phyloP scores from a whole-genome alignment of 2,329 filamentous ascomycete genomes.

The Sporothrix variecibatus region DNA sequence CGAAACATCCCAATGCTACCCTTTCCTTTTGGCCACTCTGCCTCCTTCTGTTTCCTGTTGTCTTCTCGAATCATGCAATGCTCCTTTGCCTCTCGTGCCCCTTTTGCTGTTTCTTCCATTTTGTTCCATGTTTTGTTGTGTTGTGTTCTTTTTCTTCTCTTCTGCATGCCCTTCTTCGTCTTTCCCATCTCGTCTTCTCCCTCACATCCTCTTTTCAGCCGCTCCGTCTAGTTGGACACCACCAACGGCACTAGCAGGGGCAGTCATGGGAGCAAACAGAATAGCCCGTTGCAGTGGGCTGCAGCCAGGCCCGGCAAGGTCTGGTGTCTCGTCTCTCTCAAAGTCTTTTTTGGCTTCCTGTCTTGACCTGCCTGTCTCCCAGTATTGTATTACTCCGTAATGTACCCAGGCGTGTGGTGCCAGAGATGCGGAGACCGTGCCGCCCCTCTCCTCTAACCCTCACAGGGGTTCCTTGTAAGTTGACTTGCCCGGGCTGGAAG shows the following conservation, averaged over 20 bases:
- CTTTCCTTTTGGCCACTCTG: not conserved
- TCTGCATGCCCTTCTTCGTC: not conserved
- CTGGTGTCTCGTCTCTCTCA: not conserved
- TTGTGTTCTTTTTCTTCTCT: not conserved
- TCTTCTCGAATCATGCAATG: not conserved
- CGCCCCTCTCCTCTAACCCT: not conserved
- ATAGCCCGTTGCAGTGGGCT: not conserved
- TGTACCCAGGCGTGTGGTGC: not conserved
- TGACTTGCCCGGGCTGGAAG: not conserved
- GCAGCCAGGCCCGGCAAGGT: not conserved
- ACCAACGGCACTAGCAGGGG: slow-evolving; percentile 17
- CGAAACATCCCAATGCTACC: not conserved
- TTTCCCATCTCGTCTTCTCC: not conserved
- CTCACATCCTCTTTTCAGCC: slow-evolving; percentile 13
- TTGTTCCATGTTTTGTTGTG: not conserved
- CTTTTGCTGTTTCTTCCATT: not conserved
- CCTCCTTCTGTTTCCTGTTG: not conserved
- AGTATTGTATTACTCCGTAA: not conserved
- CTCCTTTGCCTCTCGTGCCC: not conserved
- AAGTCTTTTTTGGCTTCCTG: not conserved
- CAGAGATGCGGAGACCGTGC: slow-evolving; percentile 13
- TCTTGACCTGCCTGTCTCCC: no score
- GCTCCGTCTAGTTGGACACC: not conserved
- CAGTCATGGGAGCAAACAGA: slow-evolving; percentile 18
- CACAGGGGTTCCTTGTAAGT: slow-evolving; percentile 13